These are phyloP conservation scores for Kwoniella sp. DNA, from an alignment of 768 basidiomycete genomes.

Conservation along the genomic window DNA sequence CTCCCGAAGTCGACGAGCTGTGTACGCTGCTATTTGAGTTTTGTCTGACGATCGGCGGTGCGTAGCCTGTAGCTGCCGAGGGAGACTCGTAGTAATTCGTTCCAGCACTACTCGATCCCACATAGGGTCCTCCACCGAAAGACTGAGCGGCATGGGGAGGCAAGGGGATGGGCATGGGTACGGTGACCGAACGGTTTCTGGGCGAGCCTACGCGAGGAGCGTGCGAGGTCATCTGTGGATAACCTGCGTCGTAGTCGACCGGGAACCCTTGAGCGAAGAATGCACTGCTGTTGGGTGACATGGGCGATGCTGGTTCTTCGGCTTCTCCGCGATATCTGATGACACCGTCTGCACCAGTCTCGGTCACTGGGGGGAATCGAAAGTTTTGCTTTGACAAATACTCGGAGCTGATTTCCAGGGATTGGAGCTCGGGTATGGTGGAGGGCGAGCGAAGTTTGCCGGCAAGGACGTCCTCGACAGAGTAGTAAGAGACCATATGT, in stretches of 20 bases:
- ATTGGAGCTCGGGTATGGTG: slow-evolving; percentile 79
- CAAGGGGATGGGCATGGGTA: slow-evolving; percentile 30
- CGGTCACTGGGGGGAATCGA: slow-evolving; percentile 83
- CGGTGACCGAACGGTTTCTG: slow-evolving; percentile 27
- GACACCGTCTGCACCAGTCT: slow-evolving; percentile 78
- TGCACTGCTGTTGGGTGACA: slow-evolving; percentile 18
- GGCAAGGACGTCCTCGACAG: slow-evolving; percentile 82
- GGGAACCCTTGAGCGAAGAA: slow-evolving; percentile 22
- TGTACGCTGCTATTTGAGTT: slow-evolving; percentile 22
- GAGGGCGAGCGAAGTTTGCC: slow-evolving; percentile 87
- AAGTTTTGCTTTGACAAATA: slow-evolving; percentile 91
- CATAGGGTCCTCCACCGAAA: slow-evolving; percentile 2
- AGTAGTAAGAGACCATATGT: slow-evolving; percentile 94
- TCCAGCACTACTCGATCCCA: slow-evolving; percentile 17
- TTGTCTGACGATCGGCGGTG: slow-evolving; percentile 21
- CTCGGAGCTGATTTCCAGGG: slow-evolving; percentile 80
- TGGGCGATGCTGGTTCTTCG: slow-evolving; percentile 25
- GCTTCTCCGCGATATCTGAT: slow-evolving; percentile 64
- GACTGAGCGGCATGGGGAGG: slow-evolving; percentile 17
- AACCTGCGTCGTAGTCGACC: slow-evolving; percentile 15
- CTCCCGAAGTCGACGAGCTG: slow-evolving; percentile 17
- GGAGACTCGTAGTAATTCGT: slow-evolving; percentile 20
- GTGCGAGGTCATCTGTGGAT: slow-evolving; percentile 18
- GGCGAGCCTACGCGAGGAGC: slow-evolving; percentile 10
- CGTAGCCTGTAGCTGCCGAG: slow-evolving; percentile 13